Percentiles rank a stretch among this genome's conserved stretches.
Evolutionary conservation across 306 rosid species (phyloP).

Genomic region (Carpinus fangiana): DNA sequence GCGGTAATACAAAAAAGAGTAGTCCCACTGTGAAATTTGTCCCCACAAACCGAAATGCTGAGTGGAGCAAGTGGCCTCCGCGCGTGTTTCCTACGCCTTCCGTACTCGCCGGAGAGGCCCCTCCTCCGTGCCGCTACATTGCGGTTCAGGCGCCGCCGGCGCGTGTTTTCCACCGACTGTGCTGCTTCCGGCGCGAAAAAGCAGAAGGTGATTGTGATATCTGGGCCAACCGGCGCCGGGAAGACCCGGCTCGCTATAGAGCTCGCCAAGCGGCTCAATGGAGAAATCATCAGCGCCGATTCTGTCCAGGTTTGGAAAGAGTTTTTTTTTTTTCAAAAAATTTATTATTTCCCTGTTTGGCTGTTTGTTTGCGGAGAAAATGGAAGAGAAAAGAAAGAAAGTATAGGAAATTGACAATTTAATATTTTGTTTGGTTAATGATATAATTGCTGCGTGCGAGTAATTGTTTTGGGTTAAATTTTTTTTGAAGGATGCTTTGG

Average conservation of each 20-base stretch:
- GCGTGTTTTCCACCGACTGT: slow-evolving; percentile 37
- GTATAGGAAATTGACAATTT: background rate
- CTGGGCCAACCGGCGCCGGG: slow-evolving; percentile 98
- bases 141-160: slow-evolving; percentile 37
- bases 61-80: slow-evolving; percentile 49
- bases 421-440: background rate
- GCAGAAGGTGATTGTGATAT: slow-evolving; percentile 72
- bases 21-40: background rate
- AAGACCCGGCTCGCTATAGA: slow-evolving; percentile 64
- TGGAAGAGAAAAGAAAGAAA: background rate
- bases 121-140: slow-evolving; percentile 26
- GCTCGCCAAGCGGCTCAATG: slow-evolving; percentile 84
- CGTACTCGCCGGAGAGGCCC: slow-evolving; percentile 28
- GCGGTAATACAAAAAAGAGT: background rate
- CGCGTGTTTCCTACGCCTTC: slow-evolving; percentile 41
- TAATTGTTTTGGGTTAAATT: background rate
- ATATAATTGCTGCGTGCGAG: background rate
- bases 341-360: background rate
- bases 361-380: background rate
- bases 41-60: slow-evolving; percentile 17
- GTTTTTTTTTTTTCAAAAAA: background rate
- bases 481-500: background rate
- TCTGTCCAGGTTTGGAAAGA: slow-evolving; percentile 71
- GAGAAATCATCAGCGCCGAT: slow-evolving; percentile 91
- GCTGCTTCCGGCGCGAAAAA: slow-evolving; percentile 37